These are phyloP conservation scores for Beauveria sp. DNA, from an alignment of 2,329 filamentous ascomycete genomes.

Conservation along the genomic window DNA sequence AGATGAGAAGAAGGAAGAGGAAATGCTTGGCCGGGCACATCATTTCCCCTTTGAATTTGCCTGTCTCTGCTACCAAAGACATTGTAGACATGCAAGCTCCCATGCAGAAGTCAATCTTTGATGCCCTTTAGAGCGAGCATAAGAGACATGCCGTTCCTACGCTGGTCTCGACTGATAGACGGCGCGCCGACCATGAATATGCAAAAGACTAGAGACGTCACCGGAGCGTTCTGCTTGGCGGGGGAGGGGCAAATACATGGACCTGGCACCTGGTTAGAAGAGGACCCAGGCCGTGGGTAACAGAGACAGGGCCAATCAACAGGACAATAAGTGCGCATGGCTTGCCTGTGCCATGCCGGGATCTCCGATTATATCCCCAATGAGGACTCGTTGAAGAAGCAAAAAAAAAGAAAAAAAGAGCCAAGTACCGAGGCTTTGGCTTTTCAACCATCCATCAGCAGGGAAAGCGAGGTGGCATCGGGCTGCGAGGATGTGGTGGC, in stretches of 20 bases:
- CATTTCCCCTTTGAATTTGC: too few species aligned
- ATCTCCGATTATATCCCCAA: conserved; percentile 2
- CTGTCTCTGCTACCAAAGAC: too few species aligned
- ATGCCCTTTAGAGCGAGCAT: too few species aligned
- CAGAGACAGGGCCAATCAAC: conserved; percentile 3
- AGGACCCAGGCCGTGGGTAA: not conserved
- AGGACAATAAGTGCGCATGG: conserved; percentile 4
- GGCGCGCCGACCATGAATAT: not conserved
- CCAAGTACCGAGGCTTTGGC: not conserved
- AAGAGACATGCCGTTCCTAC: too few species aligned
- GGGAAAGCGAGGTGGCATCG: not conserved
- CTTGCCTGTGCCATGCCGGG: not conserved
- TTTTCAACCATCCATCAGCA: not conserved
- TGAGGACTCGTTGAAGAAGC: not conserved
- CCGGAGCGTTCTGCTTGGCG: not conserved
- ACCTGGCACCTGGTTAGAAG: not conserved
- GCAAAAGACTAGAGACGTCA: conserved; percentile 5
- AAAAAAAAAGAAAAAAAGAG: not conserved
- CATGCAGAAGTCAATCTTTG: too few species aligned
- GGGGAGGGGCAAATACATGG: conserved; percentile 3
- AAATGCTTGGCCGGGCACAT: too few species aligned
- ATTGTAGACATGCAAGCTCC: too few species aligned
- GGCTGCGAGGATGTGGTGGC: not conserved
- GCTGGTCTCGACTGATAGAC: too few species aligned
- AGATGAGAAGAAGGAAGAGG: too few species aligned